phyloP scores from a whole-genome alignment of 441 rosid species.

The Eutrema salsugineum region DNA sequence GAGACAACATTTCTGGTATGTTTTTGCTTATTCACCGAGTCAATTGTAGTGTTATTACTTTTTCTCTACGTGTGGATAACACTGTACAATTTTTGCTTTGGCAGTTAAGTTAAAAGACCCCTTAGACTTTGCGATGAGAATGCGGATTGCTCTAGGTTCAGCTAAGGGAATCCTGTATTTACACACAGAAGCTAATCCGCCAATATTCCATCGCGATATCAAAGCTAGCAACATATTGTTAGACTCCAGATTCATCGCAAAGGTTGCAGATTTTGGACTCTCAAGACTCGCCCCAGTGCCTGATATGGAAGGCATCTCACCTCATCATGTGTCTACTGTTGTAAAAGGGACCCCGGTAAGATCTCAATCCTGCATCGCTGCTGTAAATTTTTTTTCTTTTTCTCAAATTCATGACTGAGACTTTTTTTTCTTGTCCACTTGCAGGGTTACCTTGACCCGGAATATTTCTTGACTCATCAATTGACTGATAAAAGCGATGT shows the following conservation, averaged over 20 bases:
- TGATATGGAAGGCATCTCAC: constrained; percentile 63
- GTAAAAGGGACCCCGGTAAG: constrained; percentile 96
- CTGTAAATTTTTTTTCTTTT: background rate
- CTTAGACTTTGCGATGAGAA: constrained; percentile 63
- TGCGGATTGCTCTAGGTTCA: constrained; percentile 72
- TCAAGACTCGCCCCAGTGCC: constrained; percentile 95
- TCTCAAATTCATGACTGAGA: background rate
- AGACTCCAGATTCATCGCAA: constrained; percentile 68
- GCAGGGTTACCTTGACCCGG: constrained; percentile 99
- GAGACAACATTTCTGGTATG: constrained; percentile 86
- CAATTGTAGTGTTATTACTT: background rate
- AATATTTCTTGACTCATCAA: constrained; percentile 91
- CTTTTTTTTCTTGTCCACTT: constrained; percentile 8
- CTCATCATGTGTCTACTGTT: constrained; percentile 90
- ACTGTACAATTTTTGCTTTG: background rate
- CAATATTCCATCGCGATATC: constrained; percentile 92
- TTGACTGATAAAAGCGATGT: constrained; percentile 98
- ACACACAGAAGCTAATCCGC: constrained; percentile 96
- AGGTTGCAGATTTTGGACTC: constrained; percentile 98
- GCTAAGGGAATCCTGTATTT: constrained; percentile 89
- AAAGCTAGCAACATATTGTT: constrained; percentile 94
- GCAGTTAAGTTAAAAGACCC: constrained; percentile 59
- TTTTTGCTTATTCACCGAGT: background rate
- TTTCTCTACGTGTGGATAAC: background rate
- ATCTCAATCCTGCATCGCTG: background rate